Evolutionary conservation across 225 moss, liverwort and hornwort genomes (phyloP), one percentile per base, ranked within the genome.

Genomic region (Physcomitrellopsis africana): DNA sequence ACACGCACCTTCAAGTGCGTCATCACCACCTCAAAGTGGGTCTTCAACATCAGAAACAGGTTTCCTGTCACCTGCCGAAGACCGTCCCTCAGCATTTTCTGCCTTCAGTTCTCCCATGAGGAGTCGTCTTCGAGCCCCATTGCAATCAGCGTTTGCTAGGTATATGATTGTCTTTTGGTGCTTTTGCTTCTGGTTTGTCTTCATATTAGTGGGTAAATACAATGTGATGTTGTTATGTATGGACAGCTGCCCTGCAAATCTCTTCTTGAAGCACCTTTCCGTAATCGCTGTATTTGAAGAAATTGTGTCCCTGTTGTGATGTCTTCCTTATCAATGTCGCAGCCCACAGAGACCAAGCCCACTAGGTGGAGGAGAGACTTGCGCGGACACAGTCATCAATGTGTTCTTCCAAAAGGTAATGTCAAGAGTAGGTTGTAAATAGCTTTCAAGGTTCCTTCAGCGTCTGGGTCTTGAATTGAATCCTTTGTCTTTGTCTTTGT

Each of bases 91-190:
- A 67, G 92, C 94, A 11, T 96, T 96, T 74, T 93, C 94, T 68
- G 93, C 93, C 27, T 97, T 97, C 69, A 84, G 88, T 45, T 93
- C 97, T 70, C 94, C 94, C 29, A 51, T 82, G 9, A 91, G 89
- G 81, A 86, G 70, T 69, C 89, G 92, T 43, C 78, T 86, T 60
- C 92, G 91, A 49, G 89, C 96, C 23, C 91, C 87, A 29, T 70
- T 97, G n/a, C 94, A 94, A 72, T 93, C 93, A 58, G 94, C 91
- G 37, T 97, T 97, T 85, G 97, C 94, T 79, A 97, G 96, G 96
- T 96, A 80, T 49, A 46, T 46, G 27, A 11, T 32, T 18, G 17
- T 41, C 27, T 42, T 45, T 22, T 42, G 22, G 44, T 60, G 47
- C 29, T 57, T 18, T 20, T 71, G 52, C 15, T 60, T 51, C 24